Base-by-base conservation (phyloP, 371 early-diverging fungal species). In the Haplosporangium sp. region DNA sequence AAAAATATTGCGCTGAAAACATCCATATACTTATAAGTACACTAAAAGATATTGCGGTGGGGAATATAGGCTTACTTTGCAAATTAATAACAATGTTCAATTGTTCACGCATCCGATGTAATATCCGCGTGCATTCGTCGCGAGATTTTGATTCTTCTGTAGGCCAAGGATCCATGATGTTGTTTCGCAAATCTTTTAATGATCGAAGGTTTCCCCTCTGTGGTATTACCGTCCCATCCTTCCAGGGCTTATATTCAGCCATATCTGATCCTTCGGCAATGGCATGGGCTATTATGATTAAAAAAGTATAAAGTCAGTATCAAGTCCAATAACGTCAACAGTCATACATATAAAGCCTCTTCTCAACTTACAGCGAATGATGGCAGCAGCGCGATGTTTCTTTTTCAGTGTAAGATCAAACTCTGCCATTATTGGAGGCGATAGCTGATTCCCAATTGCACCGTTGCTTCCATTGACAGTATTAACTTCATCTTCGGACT, bases 51-150 rank as follows among this genome's bases (percentile, higher is more conserved):
- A 44, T 44, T 11, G 37, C 44, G 42, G 6, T 40, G 5, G 53
- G 13, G 19, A 17, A 55, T 19, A 7, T 11, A 34, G 1, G n/a
- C 72, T 34, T 76, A 76, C 77, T 76, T 56, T 76, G 77, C 7
- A 76, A 68, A 39, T 76, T 76, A 50, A 76, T 76, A 37, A 76
- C 77, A 45, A 76, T 65, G 20, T 76, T 76, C 20, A 76, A 59
- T 39, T 76, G 77, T 53, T 76, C 77, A 7, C 77, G 77, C 77
- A 76, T 76, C 1, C 77, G 77, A 63, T 76, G 77, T 9, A 76
- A 65, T 9, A 76, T 55, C 10, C 72, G 56, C 9, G 72, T 71
- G 39, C 77, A 76, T 53, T 76, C 77, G 15, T 76, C 77, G 45
- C 35, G 67, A 4, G 77, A 61, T 45, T 68, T 76, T 11, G 77